Evolutionary conservation across 2,329 filamentous ascomycete genomes (phyloP), one percentile per base, ranked within the genome.

Genomic region (Decorospora gaudefroyi): DNA sequence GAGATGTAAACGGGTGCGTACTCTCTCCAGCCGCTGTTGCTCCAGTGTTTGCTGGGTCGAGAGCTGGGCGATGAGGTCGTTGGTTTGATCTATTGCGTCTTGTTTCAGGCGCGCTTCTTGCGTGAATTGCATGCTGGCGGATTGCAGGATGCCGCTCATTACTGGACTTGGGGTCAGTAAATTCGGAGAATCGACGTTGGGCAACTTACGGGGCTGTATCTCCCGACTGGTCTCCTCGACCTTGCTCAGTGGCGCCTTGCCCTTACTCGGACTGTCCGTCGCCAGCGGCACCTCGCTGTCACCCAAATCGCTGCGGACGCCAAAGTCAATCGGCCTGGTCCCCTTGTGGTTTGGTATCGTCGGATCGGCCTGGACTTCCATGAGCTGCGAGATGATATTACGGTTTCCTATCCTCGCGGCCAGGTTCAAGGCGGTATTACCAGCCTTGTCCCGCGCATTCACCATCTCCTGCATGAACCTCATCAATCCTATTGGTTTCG

Each of bases 391-490:
- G 45, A 97, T 95, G 59, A 99, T 96, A 61, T 90, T 95, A 42
- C 87, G 81, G 67, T 96, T 97, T 15, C 90, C 90, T 56, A 96
- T 95, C 49, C 93, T 81, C 1, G 93, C 91, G 2, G 92, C 93
- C 51, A 97, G 86, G 58, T 96, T 96, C 13, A 99, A 77, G 0
- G 93, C 93, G 0, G 93, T 99, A 64, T 99, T 95, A 0, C 93
- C 93, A 22, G 88, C 87, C 61, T 91, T 90, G 70, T 99, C 93
- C 61, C 92, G 88, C 0, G 91, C 87, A 61, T 99, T 97, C 48
- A 99, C 92, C 69, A 99, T 95, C 65, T 97, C 91, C 34, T 87
- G 89, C 82, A 99, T 95, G 72, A 99, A 99, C 25, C 90, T 85
- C 19, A 89, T 91, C 39, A 99, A 80, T 16, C 87, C 89, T 72